Conservation (phyloP, 2,329 filamentous ascomycete genomes). For the Fusarium nisikadoi region DNA sequence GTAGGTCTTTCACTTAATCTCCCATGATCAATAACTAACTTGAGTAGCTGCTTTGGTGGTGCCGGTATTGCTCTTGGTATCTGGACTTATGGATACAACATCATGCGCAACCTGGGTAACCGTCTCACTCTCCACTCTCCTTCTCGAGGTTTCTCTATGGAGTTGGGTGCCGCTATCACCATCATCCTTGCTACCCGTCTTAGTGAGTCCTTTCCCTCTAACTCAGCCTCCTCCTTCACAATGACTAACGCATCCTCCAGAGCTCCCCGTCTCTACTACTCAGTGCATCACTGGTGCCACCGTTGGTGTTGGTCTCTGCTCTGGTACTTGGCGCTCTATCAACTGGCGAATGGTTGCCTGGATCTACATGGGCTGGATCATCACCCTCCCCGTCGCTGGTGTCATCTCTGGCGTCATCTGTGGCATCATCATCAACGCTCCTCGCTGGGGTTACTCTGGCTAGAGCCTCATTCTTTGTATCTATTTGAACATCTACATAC, state of each 20-base stretch:
- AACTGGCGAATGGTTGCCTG: constrained; percentile 72
- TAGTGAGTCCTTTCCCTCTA: constrained; percentile 44
- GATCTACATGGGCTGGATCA: constrained; percentile 70
- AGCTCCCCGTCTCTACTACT: constrained; percentile 71
- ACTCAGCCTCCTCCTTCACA: accelerated
- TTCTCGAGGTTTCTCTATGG: constrained; percentile 68
- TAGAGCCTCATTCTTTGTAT: background rate
- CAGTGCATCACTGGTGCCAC: constrained; percentile 73
- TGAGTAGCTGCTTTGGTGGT: constrained; percentile 58
- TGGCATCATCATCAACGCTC: constrained; percentile 71
- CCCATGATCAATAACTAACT: background rate
- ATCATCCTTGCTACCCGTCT: constrained; percentile 72
- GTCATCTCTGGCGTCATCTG: constrained; percentile 69
- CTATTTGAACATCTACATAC: background rate
- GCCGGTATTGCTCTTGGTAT: constrained; percentile 65
- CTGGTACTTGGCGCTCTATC: constrained; percentile 66
- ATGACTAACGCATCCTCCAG: constrained; percentile 37
- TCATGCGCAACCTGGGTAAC: constrained; percentile 72
- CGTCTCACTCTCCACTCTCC: constrained; percentile 71
- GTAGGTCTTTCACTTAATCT: too few species aligned
- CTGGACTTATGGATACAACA: constrained; percentile 73
- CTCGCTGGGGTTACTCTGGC: constrained; percentile 54
- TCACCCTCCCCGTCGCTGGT: constrained; percentile 67
- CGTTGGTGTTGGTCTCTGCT: constrained; percentile 71
- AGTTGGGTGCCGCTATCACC: constrained; percentile 68